These are phyloP conservation scores for Xerocomellus intermedius DNA, from an alignment of 768 basidiomycete genomes.

Conservation along the genomic window DNA sequence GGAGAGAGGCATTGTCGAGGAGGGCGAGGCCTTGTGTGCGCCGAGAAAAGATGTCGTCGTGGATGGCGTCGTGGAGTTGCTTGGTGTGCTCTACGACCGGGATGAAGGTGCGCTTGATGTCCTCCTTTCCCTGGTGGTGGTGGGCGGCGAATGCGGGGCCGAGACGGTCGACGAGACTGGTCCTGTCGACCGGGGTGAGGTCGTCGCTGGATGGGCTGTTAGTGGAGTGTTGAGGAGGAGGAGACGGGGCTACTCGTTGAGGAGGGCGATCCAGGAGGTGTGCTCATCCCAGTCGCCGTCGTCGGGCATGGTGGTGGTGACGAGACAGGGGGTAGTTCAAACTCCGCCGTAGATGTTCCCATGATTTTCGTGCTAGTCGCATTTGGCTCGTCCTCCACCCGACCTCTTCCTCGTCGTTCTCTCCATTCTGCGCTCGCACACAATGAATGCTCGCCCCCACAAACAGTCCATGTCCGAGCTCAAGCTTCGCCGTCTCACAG, in stretches of 20 bases:
- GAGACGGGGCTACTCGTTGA: constrained; percentile 23
- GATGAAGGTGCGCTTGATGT: constrained; percentile 33
- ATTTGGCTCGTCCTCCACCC: constrained; percentile 13
- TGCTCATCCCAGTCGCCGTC: constrained; percentile 29
- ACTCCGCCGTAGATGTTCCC: constrained; percentile 19
- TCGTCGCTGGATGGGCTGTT: constrained; percentile 32
- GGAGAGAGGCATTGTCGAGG: constrained; percentile 57
- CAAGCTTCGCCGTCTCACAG: constrained; percentile 88
- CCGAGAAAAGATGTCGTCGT: constrained; percentile 32
- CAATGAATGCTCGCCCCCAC: constrained; percentile 74
- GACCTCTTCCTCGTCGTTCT: neutral
- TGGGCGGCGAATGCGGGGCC: constrained; percentile 38
- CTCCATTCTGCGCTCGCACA: constrained; percentile 11
- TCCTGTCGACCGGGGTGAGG: constrained; percentile 40
- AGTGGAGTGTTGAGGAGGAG: neutral
- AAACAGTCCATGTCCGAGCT: constrained; percentile 98
- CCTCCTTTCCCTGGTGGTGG: constrained; percentile 26
- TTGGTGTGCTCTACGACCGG: constrained; percentile 36
- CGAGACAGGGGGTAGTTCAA: constrained; percentile 12
- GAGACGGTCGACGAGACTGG: constrained; percentile 48
- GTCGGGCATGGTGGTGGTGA: constrained; percentile 5
- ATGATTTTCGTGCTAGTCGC: constrained; percentile 1
- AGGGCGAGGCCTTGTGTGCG: constrained; percentile 43
- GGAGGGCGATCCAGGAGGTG: constrained; percentile 26
- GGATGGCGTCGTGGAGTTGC: constrained; percentile 36